Evolutionary conservation across 257 asterid species (phyloP).

Genomic region (Ophiorrhiza pumila): DNA sequence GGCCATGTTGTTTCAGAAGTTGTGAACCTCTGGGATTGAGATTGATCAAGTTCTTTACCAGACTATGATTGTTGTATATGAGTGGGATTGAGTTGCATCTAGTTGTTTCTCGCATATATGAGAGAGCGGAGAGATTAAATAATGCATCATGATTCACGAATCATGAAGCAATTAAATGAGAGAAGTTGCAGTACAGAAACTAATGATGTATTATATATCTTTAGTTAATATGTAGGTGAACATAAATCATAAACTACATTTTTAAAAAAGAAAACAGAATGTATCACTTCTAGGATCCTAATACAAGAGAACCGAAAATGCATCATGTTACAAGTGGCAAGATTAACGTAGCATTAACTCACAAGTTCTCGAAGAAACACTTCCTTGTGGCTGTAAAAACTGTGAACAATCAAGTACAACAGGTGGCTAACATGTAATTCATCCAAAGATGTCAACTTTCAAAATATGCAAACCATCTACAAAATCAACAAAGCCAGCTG

Average conservation of each 20-base stretch:
- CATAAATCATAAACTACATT: not conserved
- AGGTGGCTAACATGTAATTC: constrained; percentile 80
- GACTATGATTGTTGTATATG: constrained; percentile 89
- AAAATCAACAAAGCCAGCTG: not conserved
- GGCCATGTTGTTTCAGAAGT: constrained; percentile 82
- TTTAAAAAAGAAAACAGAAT: not conserved
- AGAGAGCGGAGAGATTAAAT: constrained; percentile 69
- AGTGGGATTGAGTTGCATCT: constrained; percentile 74
- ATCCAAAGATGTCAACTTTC: constrained; percentile 6
- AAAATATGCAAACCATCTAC: not conserved
- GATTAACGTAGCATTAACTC: constrained; percentile 45
- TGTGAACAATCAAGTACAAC: constrained; percentile 92
- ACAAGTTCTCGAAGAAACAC: constrained; percentile 98
- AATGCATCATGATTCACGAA: constrained; percentile 77
- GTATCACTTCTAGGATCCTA: not conserved
- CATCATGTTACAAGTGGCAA: not conserved
- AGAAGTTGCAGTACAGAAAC: not conserved
- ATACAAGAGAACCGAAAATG: not conserved
- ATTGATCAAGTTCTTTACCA: constrained; percentile 91
- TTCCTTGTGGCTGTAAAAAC: constrained; percentile 98
- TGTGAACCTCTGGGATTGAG: constrained; percentile 70
- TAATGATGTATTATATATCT: not conserved
- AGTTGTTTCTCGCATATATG: constrained; percentile 76
- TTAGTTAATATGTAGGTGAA: not conserved
- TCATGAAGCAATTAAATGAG: constrained; percentile 61